Base-by-base conservation (phyloP, 345 rosid species). In the Salix suchowensis region DNA sequence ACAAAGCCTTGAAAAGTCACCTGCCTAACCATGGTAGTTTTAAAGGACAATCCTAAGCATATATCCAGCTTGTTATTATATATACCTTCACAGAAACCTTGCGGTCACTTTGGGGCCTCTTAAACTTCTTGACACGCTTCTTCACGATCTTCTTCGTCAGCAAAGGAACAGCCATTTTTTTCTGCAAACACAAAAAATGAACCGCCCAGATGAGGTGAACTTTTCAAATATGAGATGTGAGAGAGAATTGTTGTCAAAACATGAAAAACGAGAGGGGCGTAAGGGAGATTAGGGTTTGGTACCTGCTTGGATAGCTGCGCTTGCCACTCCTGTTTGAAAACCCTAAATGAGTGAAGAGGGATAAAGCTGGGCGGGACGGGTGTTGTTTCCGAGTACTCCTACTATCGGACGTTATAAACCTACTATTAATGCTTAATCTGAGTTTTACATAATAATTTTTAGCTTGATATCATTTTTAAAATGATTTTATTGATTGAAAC, bases 21-120 rank as follows among this genome's bases (percentile, higher is more conserved):
- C 28, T 9, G 10, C 5, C 28, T n/a, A 55, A 23, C 5, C 28
- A 9, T 55, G 60, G 58, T 19, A 52, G 6, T 52, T 7, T 1
- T n/a, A 55, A 2, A 55, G 0, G 28, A 55, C 28, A 55, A 55
- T 10, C 0, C 62, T 55, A 2, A 55, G 62, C 62, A 55, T n/a
- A 9, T 10, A 55, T 55, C 62, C 26, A 9, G 62, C 12, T 50
- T 54, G 8, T 54, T n/a, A 55, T 7, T n/a, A 55, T 55, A 37
- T 10, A 13, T 69, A 88, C 92, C 92, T 87, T 87, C 23, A 88
- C 88, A 37, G 84, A 76, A 23, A 87, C 79, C 87, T 87, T 87
- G n/a, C 91, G 77, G 77, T 90, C 94, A 66, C 91, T 78, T 75
- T 90, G 90, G 1, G 94, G 90, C 84, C 91, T 84, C 87, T 87